Evolutionary conservation across 257 asterid species (phyloP).

Genomic region (Ophiorrhiza pumila): DNA sequence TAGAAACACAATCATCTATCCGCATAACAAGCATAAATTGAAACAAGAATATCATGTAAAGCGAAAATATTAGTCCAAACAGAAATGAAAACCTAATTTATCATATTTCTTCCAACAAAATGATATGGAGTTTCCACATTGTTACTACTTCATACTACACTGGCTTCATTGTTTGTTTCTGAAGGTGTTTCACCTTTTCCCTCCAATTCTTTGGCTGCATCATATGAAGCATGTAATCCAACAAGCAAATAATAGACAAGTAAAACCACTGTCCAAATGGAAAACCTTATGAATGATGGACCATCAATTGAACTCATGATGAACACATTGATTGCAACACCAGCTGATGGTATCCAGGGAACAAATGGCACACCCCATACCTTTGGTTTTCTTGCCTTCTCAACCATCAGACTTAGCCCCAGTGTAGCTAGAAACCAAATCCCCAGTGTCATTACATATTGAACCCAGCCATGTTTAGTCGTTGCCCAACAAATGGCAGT

Average conservation of each 20-base stretch:
- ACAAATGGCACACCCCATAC: constrained; percentile 23
- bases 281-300: constrained; percentile 23
- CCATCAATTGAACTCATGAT: constrained; percentile 24
- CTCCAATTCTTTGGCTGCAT: constrained; percentile 19
- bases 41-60: no score
- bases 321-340: constrained; percentile 21
- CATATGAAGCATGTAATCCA: constrained; percentile 26
- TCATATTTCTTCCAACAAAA: neutral
- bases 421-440: constrained; percentile 19
- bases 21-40: no score
- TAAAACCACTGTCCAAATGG: constrained; percentile 18
- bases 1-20: no score
- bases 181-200: neutral
- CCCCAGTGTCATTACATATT: neutral
- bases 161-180: constrained; percentile 10
- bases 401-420: constrained; percentile 10
- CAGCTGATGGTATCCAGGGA: constrained; percentile 27
- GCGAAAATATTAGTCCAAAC: no score
- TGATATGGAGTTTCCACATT: neutral
- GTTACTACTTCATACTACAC: neutral
- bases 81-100: no score
- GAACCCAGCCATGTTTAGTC: constrained; percentile 7
- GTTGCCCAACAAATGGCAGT: constrained; percentile 16
- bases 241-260: constrained; percentile 23
- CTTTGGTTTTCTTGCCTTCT: constrained; percentile 20